A percentile compares a stretch with the other conserved stretches of the same genome.
Evolutionary conservation across 805 yeast species (phyloP).

Genomic region (Blastobotrys mokoenaii): DNA sequence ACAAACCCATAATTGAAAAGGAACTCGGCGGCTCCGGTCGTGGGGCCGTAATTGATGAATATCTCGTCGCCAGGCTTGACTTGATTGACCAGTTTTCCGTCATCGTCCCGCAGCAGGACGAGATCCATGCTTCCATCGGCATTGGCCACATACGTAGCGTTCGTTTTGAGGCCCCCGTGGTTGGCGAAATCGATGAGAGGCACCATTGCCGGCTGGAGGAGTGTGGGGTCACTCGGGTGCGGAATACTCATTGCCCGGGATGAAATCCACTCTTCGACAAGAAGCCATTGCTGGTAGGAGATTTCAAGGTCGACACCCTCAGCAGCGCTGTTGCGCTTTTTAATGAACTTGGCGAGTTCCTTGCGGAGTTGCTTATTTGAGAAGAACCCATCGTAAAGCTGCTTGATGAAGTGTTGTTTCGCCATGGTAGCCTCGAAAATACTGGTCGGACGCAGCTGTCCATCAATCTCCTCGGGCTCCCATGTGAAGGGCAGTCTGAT

Average conservation of each 20-base stretch:
- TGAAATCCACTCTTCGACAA: constrained; percentile 30
- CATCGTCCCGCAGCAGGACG: constrained; percentile 8
- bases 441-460: constrained; percentile 17
- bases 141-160: constrained; percentile 29
- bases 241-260: constrained; percentile 29
- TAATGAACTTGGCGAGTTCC: constrained; percentile 8
- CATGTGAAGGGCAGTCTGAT: constrained; percentile 26
- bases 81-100: background rate
- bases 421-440: constrained; percentile 21
- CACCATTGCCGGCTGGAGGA: constrained; percentile 36
- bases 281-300: constrained; percentile 21
- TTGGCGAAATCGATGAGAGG: constrained; percentile 50
- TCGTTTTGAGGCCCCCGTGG: constrained; percentile 28
- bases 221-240: constrained; percentile 6
- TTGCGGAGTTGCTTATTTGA: constrained; percentile 7
- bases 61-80: constrained; percentile 20
- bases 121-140: constrained; percentile 9
- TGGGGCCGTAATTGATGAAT: constrained; percentile 30
- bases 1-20: constrained; percentile 34
- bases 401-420: constrained; percentile 17
- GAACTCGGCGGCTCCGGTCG: constrained; percentile 29
- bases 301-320: constrained; percentile 5
- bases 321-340: background rate
- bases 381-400: constrained; percentile 16
- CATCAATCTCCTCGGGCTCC: constrained; percentile 20